Conservation (phyloP, 352 stramenopile species). For the Phytophthora tubulina region DNA sequence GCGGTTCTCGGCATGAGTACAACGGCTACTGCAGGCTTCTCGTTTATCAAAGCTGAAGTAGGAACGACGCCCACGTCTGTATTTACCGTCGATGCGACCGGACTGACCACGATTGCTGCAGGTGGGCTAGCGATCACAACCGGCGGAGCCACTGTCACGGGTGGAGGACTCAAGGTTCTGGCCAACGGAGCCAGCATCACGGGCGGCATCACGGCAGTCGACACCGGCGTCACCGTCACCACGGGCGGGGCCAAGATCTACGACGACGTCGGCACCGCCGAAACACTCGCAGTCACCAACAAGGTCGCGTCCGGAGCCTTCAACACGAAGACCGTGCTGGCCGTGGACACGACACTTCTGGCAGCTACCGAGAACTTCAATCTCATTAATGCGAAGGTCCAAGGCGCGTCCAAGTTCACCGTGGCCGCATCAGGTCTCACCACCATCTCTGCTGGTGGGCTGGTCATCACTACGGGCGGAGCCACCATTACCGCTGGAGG, state of each 20-base stretch:
- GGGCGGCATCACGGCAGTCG: background rate
- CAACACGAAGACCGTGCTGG: no score
- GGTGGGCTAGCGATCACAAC: background rate
- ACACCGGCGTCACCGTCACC: slow-evolving; percentile 28
- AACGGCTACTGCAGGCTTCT: slow-evolving; percentile 18
- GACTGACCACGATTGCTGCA: slow-evolving; percentile 38
- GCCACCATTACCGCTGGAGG: no score
- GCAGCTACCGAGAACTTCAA: no score
- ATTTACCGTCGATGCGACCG: slow-evolving; percentile 37
- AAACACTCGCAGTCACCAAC: background rate
- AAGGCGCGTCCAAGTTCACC: slow-evolving; percentile 22
- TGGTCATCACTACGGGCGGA: background rate
- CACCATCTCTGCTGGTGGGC: background rate
- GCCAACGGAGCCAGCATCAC: slow-evolving; percentile 12
- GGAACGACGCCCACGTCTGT: background rate
- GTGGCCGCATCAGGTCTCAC: slow-evolving; percentile 39
- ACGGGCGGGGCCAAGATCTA: background rate
- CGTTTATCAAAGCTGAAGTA: slow-evolving; percentile 35
- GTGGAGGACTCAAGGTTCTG: background rate
- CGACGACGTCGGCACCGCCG: background rate
- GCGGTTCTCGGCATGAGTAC: background rate
- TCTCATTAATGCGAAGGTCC: background rate
- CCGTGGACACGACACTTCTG: no score
- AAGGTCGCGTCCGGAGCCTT: no score
- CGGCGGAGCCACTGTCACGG: slow-evolving; percentile 2